These are phyloP conservation scores for Mucor racemosus DNA, from an alignment of 371 early-diverging fungal species.

Conservation along the genomic window DNA sequence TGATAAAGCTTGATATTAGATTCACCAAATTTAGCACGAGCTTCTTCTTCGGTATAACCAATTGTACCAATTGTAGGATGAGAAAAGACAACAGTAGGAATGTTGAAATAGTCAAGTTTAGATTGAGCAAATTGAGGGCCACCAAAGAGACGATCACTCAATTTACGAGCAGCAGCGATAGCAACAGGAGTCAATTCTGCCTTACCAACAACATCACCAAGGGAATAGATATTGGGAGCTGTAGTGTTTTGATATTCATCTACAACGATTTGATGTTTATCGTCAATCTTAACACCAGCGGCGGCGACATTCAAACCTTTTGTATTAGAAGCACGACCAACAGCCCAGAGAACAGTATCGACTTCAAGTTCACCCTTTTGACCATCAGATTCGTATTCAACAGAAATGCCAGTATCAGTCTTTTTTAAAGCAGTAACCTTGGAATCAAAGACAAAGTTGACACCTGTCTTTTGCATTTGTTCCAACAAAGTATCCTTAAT, in stretches of 20 bases:
- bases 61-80: constrained; percentile 85
- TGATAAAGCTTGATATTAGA: constrained; percentile 81
- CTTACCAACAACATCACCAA: constrained; percentile 95
- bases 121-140: constrained; percentile 71
- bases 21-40: constrained; percentile 74
- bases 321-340: constrained; percentile 75
- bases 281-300: constrained; percentile 66
- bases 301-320: constrained; percentile 68
- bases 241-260: constrained; percentile 92
- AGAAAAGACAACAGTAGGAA: constrained; percentile 96
- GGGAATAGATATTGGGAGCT: constrained; percentile 76
- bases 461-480: constrained; percentile 71
- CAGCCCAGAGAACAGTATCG: constrained; percentile 81
- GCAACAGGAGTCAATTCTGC: constrained; percentile 96
- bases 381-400: constrained; percentile 54
- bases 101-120: constrained; percentile 88
- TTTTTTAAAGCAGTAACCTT: constrained; percentile 46
- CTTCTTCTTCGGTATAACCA: constrained; percentile 89
- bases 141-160: constrained; percentile 89
- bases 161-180: constrained; percentile 91
- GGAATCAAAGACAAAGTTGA: constrained; percentile 73
- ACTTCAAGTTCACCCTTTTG: constrained; percentile 50
- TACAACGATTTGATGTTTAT: constrained; percentile 74
- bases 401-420: constrained; percentile 32
- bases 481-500: constrained; percentile 81